Conservation (phyloP, 2,329 filamentous ascomycete genomes). For the Epichloe aotearoae region DNA sequence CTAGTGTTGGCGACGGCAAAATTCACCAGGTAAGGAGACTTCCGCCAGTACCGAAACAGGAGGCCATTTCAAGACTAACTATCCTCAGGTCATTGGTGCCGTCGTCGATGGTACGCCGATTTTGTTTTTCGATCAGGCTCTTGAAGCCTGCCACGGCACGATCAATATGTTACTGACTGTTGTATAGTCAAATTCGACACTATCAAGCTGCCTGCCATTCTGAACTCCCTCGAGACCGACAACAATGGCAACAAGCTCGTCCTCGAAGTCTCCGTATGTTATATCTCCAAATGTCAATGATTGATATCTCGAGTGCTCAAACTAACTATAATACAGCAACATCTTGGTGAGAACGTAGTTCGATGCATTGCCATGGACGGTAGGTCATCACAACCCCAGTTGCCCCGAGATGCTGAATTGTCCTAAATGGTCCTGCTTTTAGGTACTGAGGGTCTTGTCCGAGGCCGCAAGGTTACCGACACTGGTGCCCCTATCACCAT, state of each 20-base stretch:
- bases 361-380: slow-evolving; percentile 99
- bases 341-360: slow-evolving; percentile 98
- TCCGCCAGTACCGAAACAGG: background rate
- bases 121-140: background rate
- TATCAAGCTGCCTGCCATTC: slow-evolving; percentile 87
- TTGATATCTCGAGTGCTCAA: slow-evolving; percentile 1
- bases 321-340: slow-evolving; percentile 59
- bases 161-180: slow-evolving; percentile 12
- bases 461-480: slow-evolving; percentile 73
- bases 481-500: slow-evolving; percentile 94
- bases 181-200: slow-evolving; percentile 85
- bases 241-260: slow-evolving; percentile 92
- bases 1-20: slow-evolving; percentile 49
- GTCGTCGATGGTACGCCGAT: slow-evolving; percentile 82
- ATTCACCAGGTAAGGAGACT: slow-evolving; percentile 49
- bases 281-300: background rate
- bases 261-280: slow-evolving; percentile 84
- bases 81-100: slow-evolving; percentile 86
- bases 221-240: slow-evolving; percentile 85
- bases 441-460: slow-evolving; percentile 99
- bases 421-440: slow-evolving; percentile 4
- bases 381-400: slow-evolving; percentile 32
- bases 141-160: background rate
- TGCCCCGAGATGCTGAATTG: background rate
- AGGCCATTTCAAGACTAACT: slow-evolving; percentile 18